A percentile compares a stretch with the other conserved stretches of the same genome.
phyloP scores from a whole-genome alignment of 306 rosid species.

The Gynostemma pentaphyllum region DNA sequence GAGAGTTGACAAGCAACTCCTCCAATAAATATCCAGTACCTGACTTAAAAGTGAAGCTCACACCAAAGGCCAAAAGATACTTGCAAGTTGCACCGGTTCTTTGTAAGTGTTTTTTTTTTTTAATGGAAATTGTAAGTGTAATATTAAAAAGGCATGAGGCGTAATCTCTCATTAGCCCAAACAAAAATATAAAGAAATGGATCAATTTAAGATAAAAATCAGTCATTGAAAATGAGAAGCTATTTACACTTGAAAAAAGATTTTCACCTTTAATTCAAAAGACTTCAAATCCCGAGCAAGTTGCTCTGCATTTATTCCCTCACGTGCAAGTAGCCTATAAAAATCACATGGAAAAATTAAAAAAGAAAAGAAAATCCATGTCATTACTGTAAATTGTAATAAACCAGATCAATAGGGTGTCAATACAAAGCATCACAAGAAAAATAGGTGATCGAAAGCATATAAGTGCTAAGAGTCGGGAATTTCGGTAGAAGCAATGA shows the following conservation, averaged over 20 bases:
- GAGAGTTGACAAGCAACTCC: too few species aligned
- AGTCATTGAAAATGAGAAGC: not conserved
- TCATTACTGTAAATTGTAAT: not conserved
- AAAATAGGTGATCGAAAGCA: not conserved
- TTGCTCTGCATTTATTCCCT: slow-evolving; percentile 98
- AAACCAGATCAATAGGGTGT: not conserved
- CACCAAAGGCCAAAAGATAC: too few species aligned
- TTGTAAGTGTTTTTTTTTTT: too few species aligned
- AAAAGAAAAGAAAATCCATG: not conserved
- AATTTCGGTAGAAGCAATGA: not conserved
- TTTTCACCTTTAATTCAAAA: slow-evolving; percentile 76
- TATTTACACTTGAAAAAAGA: not conserved
- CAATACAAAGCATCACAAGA: not conserved
- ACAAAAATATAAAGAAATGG: not conserved
- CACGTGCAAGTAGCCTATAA: slow-evolving; percentile 90
- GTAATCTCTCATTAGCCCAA: too few species aligned
- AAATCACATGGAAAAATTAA: not conserved
- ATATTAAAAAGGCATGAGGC: too few species aligned
- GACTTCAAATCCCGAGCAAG: slow-evolving; percentile 97
- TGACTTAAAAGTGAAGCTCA: too few species aligned
- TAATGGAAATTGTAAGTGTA: too few species aligned
- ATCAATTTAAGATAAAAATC: not conserved
- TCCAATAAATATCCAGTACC: too few species aligned
- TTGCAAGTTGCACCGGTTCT: too few species aligned
- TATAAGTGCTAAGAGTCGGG: not conserved